These are phyloP conservation scores for Blastobotrys muscicola DNA, from an alignment of 805 yeast genomes.

Conservation along the genomic window DNA sequence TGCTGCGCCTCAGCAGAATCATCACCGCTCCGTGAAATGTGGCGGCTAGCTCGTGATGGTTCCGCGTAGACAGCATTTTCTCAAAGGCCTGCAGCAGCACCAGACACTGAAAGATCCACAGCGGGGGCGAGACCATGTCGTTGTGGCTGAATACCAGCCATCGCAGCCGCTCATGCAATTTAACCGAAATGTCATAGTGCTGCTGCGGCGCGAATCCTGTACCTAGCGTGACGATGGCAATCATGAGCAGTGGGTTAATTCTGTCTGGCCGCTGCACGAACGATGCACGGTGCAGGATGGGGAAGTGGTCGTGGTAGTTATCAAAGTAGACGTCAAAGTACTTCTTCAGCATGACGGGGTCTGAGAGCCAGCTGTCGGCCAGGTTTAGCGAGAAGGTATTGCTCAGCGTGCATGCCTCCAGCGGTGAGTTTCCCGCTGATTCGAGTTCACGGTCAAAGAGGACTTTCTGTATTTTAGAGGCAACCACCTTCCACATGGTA, in stretches of 20 bases:
- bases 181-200: constrained; percentile 17
- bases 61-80: constrained; percentile 22
- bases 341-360: constrained; percentile 14
- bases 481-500: constrained; percentile 10
- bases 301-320: constrained; percentile 24
- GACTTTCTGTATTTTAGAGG: constrained; percentile 12
- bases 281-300: constrained; percentile 20
- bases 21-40: constrained; percentile 24
- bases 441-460: constrained; percentile 14
- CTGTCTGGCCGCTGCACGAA: constrained; percentile 15
- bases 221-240: constrained; percentile 21
- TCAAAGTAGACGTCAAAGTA: constrained; percentile 18
- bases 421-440: constrained; percentile 12
- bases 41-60: constrained; percentile 22
- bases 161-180: constrained; percentile 19
- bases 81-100: constrained; percentile 22
- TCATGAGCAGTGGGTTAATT: constrained; percentile 19
- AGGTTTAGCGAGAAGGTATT: constrained; percentile 9
- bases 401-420: constrained; percentile 12
- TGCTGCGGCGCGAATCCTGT: constrained; percentile 18
- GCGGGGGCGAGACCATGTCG: constrained; percentile 19
- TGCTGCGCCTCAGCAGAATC: constrained; percentile 16
- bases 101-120: constrained; percentile 22
- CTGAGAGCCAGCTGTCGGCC: constrained; percentile 13
- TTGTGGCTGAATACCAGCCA: constrained; percentile 21